Base-by-base conservation (phyloP, 2,329 filamentous ascomycete genomes). In the Penicillium sp. region DNA sequence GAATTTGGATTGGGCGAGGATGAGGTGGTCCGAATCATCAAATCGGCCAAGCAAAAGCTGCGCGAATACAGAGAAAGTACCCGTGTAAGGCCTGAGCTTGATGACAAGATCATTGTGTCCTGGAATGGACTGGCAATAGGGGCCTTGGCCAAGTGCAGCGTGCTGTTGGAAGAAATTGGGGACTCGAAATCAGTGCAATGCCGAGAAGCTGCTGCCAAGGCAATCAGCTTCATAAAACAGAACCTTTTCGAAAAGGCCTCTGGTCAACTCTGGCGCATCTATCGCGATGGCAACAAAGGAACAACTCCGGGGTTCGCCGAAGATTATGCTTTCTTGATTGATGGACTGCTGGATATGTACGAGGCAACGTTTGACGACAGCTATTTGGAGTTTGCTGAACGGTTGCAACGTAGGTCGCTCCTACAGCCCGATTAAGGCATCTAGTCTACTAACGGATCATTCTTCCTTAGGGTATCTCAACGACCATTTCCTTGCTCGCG, bases 61-160 rank as follows among this genome's bases (percentile, higher is more conserved):
- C 85, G 86, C 38, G 84, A 86, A 3, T 88, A 93, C 74, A 85
- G 93, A 23, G 88, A 93, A 44, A 86, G 82, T 66, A 90, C 92
- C 67, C 87, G 95, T 0, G 88, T 90, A 1, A 84, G 89, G 17
- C 95, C 95, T 2, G 86, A 87, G 7, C 79, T 96, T 6, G 95
- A 98, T 71, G 91, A 93, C 72, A 98, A 98, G 77, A 89, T 96
- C 48, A 87, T 97, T 3, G 88, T 91, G 1, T 87, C 89, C 11
- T 95, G 91, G 88, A 98, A 98, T 66, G 94, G 93, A 3, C 85
- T 98, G 61, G 92, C 91, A 0, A 92, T 98, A 60, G 89, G 90
- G 1, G 89, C 91, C 0, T 82, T 99, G n/a, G 88, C 92, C 17
- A 86, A 91, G 64, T 87, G 91, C 8, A 87, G 87, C n/a, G 84